Conservation (phyloP, 805 yeast species). For the Candida dajiaensis region DNA sequence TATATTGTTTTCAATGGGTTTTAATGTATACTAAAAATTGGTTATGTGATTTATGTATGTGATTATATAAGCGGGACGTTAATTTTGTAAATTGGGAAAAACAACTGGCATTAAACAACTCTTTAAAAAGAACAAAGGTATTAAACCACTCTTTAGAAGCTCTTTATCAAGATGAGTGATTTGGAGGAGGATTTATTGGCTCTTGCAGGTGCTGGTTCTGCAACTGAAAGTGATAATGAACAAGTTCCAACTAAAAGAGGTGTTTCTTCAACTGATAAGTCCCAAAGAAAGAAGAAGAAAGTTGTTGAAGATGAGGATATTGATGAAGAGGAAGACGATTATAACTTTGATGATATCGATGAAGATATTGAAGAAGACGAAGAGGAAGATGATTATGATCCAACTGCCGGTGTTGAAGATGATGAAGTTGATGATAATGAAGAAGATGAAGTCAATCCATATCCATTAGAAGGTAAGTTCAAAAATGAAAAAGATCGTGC, state of each 20-base stretch:
- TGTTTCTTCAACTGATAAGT: slow-evolving; percentile 13
- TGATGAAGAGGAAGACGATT: slow-evolving; percentile 11
- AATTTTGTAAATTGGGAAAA: no score
- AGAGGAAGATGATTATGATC: slow-evolving; percentile 36
- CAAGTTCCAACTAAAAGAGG: slow-evolving; percentile 28
- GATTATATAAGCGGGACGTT: no score
- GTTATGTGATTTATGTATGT: no score
- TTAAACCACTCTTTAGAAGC: neutral
- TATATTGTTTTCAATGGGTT: no score
- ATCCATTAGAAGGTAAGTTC: slow-evolving; percentile 90
- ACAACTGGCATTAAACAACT: no score
- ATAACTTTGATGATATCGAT: slow-evolving; percentile 24
- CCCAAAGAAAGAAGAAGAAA: slow-evolving; percentile 23
- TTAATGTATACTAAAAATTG: no score
- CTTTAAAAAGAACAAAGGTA: no score
- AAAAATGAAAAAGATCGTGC: slow-evolving; percentile 75
- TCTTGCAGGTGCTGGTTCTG: slow-evolving; percentile 69
- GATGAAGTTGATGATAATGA: slow-evolving; percentile 35
- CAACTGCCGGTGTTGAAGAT: slow-evolving; percentile 33
- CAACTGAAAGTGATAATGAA: slow-evolving; percentile 28
- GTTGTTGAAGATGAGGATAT: slow-evolving; percentile 16
- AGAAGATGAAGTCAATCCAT: slow-evolving; percentile 57
- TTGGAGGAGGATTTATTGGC: slow-evolving; percentile 95
- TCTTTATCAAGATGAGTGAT: slow-evolving; percentile 34
- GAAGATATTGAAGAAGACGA: slow-evolving; percentile 30